phyloP scores from a whole-genome alignment of 768 basidiomycete genomes.

The Scleroderma bovista region DNA sequence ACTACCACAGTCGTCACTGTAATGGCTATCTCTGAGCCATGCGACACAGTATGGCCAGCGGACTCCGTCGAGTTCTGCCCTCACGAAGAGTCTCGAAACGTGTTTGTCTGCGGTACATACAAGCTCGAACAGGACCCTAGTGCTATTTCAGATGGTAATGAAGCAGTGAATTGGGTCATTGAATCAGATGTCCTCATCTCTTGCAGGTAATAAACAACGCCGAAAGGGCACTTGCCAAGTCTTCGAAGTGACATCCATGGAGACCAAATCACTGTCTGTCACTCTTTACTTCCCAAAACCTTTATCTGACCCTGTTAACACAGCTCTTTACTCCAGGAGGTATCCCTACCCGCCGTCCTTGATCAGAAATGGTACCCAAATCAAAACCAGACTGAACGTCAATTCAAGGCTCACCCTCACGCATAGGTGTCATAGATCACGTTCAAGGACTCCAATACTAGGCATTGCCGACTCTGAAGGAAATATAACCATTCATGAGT shows the following conservation, averaged over 20 bases:
- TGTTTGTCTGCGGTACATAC: conserved; percentile 92
- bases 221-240: conserved; percentile 73
- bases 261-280: conserved; percentile 34
- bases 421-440: conserved; percentile 54
- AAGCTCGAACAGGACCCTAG: conserved; percentile 49
- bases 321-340: conserved; percentile 59
- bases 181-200: neutral
- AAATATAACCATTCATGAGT: conserved; percentile 57
- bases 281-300: neutral
- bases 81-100: conserved; percentile 44
- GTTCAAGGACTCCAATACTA: conserved; percentile 42
- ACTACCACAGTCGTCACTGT: neutral
- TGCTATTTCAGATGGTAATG: too few species aligned
- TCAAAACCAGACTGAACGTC: neutral
- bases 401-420: conserved; percentile 5
- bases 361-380: conserved; percentile 90
- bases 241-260: conserved; percentile 40
- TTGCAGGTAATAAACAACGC: conserved; percentile 25
- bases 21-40: neutral
- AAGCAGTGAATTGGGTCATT: too few species aligned
- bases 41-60: conserved; percentile 78
- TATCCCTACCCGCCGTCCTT: conserved; percentile 74
- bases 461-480: conserved; percentile 87
- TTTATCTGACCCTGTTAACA: neutral
- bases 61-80: conserved; percentile 93